Conservation (phyloP, 176 grass and related monocot genomes). For the Juncus inflexus region DNA sequence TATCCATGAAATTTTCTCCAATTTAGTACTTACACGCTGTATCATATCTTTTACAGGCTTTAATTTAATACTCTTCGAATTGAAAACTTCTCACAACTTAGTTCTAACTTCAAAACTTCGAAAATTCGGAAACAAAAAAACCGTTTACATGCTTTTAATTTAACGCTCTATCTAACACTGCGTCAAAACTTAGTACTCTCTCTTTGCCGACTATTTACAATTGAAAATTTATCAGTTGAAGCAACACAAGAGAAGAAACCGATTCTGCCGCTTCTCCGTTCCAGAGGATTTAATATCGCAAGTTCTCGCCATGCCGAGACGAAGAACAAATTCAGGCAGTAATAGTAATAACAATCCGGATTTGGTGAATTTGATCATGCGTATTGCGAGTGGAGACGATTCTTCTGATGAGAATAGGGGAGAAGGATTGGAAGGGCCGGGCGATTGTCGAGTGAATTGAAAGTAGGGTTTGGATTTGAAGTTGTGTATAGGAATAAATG, state of each 20-base stretch:
- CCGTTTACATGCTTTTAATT: too few species aligned
- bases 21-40: too few species aligned
- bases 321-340: slow-evolving; percentile 26
- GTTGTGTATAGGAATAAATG: slow-evolving; percentile 17
- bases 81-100: too few species aligned
- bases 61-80: too few species aligned
- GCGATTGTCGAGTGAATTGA: slow-evolving; percentile 42
- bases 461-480: slow-evolving; percentile 20
- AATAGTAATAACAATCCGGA: slow-evolving; percentile 32
- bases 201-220: neutral
- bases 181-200: neutral
- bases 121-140: too few species aligned
- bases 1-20: too few species aligned
- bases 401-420: slow-evolving; percentile 38
- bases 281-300: slow-evolving; percentile 60
- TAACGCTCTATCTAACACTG: too few species aligned
- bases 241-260: slow-evolving; percentile 49
- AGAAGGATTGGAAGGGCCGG: slow-evolving; percentile 47
- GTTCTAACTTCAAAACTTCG: too few species aligned
- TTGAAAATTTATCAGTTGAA: slow-evolving; percentile 13
- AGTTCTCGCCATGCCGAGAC: slow-evolving; percentile 36
- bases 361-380: slow-evolving; percentile 52
- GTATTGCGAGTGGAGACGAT: slow-evolving; percentile 31
- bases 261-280: slow-evolving; percentile 35
- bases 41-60: too few species aligned